Percentiles rank a stretch among this genome's conserved stretches.
These are phyloP conservation scores for Cladosporium cucumerinum DNA, from an alignment of 2,329 filamentous ascomycete genomes.

Conservation along the genomic window DNA sequence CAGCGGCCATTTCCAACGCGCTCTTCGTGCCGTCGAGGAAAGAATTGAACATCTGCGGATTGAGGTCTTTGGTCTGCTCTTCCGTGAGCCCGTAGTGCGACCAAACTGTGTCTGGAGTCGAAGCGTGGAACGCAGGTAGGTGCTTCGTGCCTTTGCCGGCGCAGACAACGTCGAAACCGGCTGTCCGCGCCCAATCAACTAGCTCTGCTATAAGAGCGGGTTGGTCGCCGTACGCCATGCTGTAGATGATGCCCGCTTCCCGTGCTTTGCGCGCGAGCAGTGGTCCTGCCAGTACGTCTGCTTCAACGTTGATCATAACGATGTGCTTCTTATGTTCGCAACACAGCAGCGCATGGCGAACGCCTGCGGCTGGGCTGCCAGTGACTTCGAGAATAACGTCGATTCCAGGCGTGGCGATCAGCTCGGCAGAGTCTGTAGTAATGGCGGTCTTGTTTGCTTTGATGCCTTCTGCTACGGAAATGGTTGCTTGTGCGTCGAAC, in stretches of 20 bases:
- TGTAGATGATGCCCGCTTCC: conserved; percentile 48
- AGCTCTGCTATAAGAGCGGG: conserved; percentile 45
- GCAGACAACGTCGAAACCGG: conserved; percentile 46
- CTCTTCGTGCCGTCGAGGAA: conserved; percentile 50
- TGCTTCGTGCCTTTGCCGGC: conserved; percentile 49
- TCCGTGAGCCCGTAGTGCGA: conserved; percentile 46
- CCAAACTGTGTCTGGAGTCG: conserved; percentile 48
- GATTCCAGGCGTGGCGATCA: conserved; percentile 44
- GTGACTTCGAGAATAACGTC: conserved; percentile 47
- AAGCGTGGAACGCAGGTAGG: conserved; percentile 45
- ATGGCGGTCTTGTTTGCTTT: conserved; percentile 42
- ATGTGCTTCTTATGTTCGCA: conserved; percentile 50
- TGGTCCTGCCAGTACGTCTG: conserved; percentile 44
- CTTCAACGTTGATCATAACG: conserved; percentile 49
- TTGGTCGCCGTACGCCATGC: conserved; percentile 48
- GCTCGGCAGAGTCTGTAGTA: conserved; percentile 42
- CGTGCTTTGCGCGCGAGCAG: conserved; percentile 41
- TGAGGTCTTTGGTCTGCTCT: conserved; percentile 46
- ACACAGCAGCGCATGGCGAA: conserved; percentile 44
- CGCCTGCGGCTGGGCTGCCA: conserved; percentile 43
- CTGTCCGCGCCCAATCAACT: conserved; percentile 45
- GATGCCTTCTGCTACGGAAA: conserved; percentile 41
- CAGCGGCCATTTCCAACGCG: conserved; percentile 48
- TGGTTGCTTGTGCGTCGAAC: conserved; percentile 36
- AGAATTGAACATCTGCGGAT: conserved; percentile 50